Conservation (phyloP, 176 grass and related monocot genomes). For the Oryza meridionalis region DNA sequence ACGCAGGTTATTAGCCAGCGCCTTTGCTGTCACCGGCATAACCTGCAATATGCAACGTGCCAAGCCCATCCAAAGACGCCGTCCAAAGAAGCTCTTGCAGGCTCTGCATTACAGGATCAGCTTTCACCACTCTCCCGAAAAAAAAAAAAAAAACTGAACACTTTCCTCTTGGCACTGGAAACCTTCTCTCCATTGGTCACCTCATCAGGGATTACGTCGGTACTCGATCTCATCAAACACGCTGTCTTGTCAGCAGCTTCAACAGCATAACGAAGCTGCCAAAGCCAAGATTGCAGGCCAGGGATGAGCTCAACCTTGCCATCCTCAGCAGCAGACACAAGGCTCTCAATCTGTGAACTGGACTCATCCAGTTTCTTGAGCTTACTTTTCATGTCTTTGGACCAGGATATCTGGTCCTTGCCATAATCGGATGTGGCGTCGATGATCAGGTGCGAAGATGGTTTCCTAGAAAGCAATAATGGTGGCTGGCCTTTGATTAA, state of each 20-base stretch:
- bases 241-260: constrained; percentile 19
- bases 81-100: constrained; percentile 14
- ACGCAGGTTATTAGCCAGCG: neutral
- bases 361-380: neutral
- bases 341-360: neutral
- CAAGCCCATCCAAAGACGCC: neutral
- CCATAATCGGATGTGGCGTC: neutral
- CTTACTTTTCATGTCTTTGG: constrained; percentile 7
- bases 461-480: too few relatives aligned
- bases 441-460: too few relatives aligned
- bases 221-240: constrained; percentile 42
- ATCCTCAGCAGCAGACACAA: neutral
- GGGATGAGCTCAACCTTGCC: neutral
- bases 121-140: neutral
- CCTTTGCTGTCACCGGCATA: neutral
- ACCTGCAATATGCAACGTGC: neutral
- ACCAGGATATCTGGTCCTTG: constrained; percentile 23
- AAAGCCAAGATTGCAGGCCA: constrained; percentile 23
- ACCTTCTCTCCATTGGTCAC: neutral
- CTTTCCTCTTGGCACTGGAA: neutral
- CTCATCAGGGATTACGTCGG: neutral
- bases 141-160: neutral
- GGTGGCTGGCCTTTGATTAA: neutral
- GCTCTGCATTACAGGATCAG: constrained; percentile 5
- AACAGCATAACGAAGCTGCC: neutral